These are phyloP conservation scores for Sambucus nigra DNA, from an alignment of 129 eudicot species.

Conservation along the genomic window DNA sequence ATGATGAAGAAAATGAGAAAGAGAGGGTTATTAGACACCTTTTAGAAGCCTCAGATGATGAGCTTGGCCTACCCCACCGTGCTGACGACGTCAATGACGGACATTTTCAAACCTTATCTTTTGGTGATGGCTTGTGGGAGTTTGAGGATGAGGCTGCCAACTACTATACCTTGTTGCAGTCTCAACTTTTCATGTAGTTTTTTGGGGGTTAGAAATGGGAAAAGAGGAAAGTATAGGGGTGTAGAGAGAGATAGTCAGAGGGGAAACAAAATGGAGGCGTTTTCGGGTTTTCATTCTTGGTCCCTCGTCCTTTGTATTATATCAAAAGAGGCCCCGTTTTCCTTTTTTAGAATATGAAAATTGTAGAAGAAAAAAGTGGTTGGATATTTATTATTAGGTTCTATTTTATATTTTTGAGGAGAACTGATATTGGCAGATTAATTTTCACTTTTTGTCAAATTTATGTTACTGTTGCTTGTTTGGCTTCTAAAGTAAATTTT, in stretches of 20 bases:
- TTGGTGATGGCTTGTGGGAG: conserved; percentile 62
- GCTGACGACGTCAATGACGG: conserved; percentile 25
- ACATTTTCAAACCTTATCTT: conserved; percentile 11
- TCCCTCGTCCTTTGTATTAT: conserved; percentile 21
- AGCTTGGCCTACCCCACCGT: conserved; percentile 58
- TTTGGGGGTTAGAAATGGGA: conserved; percentile 26
- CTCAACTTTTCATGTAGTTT: conserved; percentile 60
- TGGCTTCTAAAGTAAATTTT: too few relatives aligned
- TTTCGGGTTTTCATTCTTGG: conserved; percentile 20
- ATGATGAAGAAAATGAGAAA: conserved; percentile 27
- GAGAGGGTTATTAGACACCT: conserved; percentile 76
- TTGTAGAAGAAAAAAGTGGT: not conserved
- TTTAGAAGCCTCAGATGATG: conserved; percentile 93
- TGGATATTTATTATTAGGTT: not conserved
- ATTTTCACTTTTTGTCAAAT: too few relatives aligned
- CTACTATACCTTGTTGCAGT: conserved; percentile 52
- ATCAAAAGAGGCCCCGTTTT: conserved; percentile 17
- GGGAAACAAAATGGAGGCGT: conserved; percentile 13
- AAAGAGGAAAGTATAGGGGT: conserved; percentile 14
- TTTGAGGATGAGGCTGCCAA: conserved; percentile 89
- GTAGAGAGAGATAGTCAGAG: conserved; percentile 11
- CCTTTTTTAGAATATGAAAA: not conserved
- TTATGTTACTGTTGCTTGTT: too few relatives aligned
- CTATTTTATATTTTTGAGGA: too few relatives aligned
- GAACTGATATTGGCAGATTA: too few relatives aligned